phyloP scores from a whole-genome alignment of 1,139 yeast genomes.

The Geotrichum macrosporum region DNA sequence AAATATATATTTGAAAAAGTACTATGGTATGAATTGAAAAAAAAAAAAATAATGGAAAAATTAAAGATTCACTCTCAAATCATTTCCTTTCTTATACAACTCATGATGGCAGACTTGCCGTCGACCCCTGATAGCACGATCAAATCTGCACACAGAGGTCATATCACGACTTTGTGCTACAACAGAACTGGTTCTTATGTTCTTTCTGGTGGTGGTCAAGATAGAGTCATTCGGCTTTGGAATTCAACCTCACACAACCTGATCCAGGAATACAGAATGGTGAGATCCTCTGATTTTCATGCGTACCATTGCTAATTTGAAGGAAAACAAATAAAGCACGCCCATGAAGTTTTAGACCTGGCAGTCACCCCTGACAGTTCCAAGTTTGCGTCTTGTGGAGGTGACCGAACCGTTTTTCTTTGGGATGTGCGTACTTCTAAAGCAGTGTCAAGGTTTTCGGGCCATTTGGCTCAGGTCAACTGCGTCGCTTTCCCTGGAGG shows the following conservation, averaged over 20 bases:
- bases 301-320: neutral
- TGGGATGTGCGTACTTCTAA: constrained; percentile 38
- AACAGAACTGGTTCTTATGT: constrained; percentile 35
- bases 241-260: constrained; percentile 30
- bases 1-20: too few relatives aligned
- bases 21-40: too few relatives aligned
- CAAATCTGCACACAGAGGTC: constrained; percentile 27
- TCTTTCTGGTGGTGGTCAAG: constrained; percentile 37
- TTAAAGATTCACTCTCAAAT: too few relatives aligned
- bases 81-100: too few relatives aligned
- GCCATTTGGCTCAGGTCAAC: constrained; percentile 37
- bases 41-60: too few relatives aligned
- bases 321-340: constrained; percentile 26
- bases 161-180: constrained; percentile 34
- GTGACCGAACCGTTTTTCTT: constrained; percentile 36
- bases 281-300: neutral
- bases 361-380: constrained; percentile 34
- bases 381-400: constrained; percentile 39
- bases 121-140: neutral
- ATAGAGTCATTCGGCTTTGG: constrained; percentile 34
- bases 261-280: constrained; percentile 29
- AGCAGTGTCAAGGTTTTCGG: constrained; percentile 32
- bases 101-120: neutral
- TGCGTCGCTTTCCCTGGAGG: constrained; percentile 30
- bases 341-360: constrained; percentile 37